A percentile compares a stretch with the other conserved stretches of the same genome.
Conservation (phyloP, 768 basidiomycete genomes). For the Dendrothele bispora region DNA sequence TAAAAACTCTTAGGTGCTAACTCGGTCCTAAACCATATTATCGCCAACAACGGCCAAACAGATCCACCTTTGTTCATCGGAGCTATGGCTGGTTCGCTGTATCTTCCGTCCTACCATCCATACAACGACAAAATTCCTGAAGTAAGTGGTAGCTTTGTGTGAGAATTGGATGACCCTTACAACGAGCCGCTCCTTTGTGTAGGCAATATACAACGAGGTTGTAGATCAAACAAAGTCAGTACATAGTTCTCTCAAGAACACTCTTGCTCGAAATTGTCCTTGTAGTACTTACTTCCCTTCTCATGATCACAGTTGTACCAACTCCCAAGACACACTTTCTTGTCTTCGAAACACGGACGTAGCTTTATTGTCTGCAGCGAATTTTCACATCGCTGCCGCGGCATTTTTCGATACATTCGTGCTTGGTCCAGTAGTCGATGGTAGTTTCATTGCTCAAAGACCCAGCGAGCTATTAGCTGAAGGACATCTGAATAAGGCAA, state of each 20-base stretch:
- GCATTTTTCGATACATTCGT: conserved; percentile 39
- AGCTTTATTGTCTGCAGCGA: conserved; percentile 30
- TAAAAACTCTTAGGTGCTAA: no score
- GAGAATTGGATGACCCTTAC: neutral
- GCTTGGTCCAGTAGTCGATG: conserved; percentile 49
- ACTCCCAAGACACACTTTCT: conserved; percentile 28
- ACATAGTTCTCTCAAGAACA: neutral
- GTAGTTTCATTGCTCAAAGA: conserved; percentile 42
- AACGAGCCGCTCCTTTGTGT: conserved; percentile 1
- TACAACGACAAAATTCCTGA: conserved; percentile 43
- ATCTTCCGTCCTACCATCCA: conserved; percentile 43
- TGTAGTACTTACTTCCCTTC: neutral
- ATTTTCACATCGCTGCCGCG: conserved; percentile 26
- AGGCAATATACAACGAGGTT: conserved; percentile 34
- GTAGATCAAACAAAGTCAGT: conserved; percentile 35
- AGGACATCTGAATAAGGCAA: conserved; percentile 42
- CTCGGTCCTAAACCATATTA: conserved; percentile 48
- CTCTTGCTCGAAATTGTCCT: neutral
- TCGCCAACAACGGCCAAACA: conserved; percentile 48
- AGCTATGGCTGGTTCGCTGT: conserved; percentile 46
- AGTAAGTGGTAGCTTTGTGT: no score
- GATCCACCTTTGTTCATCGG: conserved; percentile 41
- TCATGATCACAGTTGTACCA: conserved; percentile 30
- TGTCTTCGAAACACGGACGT: conserved; percentile 40
- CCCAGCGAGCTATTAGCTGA: conserved; percentile 36